Percentiles rank a stretch among this genome's conserved stretches.
phyloP scores from a whole-genome alignment of 1,284 basidiomycete species.

The Cutaneotrichosporon dermatis region DNA sequence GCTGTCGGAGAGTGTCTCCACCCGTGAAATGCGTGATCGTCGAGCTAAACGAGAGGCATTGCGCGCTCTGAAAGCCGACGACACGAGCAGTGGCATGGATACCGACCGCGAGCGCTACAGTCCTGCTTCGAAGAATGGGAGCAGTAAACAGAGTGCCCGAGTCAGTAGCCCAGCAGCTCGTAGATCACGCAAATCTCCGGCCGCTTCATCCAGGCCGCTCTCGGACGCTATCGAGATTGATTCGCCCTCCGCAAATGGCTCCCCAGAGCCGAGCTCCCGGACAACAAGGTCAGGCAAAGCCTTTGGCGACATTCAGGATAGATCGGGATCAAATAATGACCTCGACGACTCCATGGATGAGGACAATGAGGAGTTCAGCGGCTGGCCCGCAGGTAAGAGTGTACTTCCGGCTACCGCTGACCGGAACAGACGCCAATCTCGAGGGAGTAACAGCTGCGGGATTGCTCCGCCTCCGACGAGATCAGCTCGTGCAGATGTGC shows the following conservation, averaged over 20 bases:
- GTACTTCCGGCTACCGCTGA: conserved; percentile 55
- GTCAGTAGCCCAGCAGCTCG: too few species aligned
- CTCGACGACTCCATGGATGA: conserved; percentile 37
- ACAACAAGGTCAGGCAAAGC: conserved; percentile 38
- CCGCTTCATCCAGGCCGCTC: background rate
- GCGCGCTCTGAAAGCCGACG: background rate
- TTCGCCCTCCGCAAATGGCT: background rate
- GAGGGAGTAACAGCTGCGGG: conserved; percentile 66
- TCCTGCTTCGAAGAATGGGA: too few species aligned
- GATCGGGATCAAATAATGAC: conserved; percentile 56
- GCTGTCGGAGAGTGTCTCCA: background rate
- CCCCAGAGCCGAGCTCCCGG: conserved; percentile 7
- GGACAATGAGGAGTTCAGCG: conserved; percentile 22
- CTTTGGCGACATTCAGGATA: conserved; percentile 37
- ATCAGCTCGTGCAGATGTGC: conserved; percentile 82
- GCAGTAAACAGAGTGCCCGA: too few species aligned
- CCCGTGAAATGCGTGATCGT: background rate
- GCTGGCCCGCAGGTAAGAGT: conserved; percentile 37
- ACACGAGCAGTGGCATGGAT: background rate
- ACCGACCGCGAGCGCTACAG: too few species aligned
- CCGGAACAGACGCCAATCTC: background rate
- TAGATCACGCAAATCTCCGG: background rate
- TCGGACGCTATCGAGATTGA: background rate
- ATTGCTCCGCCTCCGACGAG: conserved; percentile 71
- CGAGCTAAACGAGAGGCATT: background rate